phyloP scores from a whole-genome alignment of 768 basidiomycete species.

The Psilocybe azurescens region DNA sequence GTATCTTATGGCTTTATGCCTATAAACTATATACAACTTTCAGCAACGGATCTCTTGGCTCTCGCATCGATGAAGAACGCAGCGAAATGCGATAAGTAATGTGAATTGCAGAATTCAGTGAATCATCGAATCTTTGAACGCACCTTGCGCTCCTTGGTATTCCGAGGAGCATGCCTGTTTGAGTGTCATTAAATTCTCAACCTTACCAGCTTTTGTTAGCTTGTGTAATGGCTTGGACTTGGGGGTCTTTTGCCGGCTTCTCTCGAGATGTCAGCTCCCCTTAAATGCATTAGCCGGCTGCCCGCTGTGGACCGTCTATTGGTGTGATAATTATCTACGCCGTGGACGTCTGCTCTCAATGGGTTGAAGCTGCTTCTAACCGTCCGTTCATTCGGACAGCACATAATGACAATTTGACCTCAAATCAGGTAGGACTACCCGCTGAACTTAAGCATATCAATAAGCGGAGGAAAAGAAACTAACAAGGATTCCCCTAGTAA shows the following conservation, averaged over 20 bases:
- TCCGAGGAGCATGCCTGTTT: constrained; percentile 78
- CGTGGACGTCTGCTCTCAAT: constrained; percentile 26
- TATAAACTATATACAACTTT: constrained; percentile 42
- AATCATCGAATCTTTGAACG: constrained; percentile 87
- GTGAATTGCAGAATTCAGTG: constrained; percentile 85
- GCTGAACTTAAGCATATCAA: constrained; percentile 91
- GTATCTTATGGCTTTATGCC: constrained; percentile 31
- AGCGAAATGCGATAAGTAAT: constrained; percentile 84
- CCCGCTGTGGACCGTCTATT: constrained; percentile 30
- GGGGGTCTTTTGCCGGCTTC: constrained; percentile 43
- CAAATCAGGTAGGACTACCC: constrained; percentile 85
- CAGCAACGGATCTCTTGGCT: constrained; percentile 77
- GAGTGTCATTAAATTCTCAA: constrained; percentile 72
- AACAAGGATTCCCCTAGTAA: constrained; percentile 90
- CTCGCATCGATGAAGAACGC: constrained; percentile 83
- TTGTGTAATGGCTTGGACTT: constrained; percentile 42
- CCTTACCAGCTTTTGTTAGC: constrained; percentile 34
- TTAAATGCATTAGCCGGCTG: constrained; percentile 52
- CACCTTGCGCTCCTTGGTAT: constrained; percentile 80
- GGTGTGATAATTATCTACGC: constrained; percentile 62
- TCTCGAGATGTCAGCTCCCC: constrained; percentile 36
- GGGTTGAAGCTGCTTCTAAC: constrained; percentile 30
- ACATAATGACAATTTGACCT: constrained; percentile 56
- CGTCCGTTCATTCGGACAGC: constrained; percentile 26
- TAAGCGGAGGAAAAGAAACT: constrained; percentile 92